phyloP scores from a whole-genome alignment of 805 yeast species.

The Cyberlindnera japonica region DNA sequence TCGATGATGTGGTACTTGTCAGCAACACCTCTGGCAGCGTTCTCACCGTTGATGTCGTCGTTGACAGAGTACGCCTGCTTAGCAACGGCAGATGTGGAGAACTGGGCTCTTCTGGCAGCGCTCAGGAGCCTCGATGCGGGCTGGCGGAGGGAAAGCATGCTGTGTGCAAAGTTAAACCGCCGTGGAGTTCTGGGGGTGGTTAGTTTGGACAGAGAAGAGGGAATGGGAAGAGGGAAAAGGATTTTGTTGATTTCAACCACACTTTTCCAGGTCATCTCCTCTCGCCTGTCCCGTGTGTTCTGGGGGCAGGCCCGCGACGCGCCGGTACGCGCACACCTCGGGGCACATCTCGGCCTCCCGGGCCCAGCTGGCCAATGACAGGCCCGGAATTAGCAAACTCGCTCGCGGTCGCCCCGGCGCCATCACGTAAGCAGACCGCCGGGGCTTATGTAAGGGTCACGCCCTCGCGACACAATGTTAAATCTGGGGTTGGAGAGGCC shows the following conservation, averaged over 20 bases:
- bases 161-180: neutral
- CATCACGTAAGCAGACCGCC: constrained; percentile 4
- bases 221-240: neutral
- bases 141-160: constrained; percentile 27
- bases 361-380: constrained; percentile 16
- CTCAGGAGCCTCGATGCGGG: constrained; percentile 18
- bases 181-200: neutral
- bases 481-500: constrained; percentile 11
- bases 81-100: constrained; percentile 23
- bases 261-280: constrained; percentile 5
- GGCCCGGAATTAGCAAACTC: constrained; percentile 20
- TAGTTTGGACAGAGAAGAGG: neutral
- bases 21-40: constrained; percentile 51
- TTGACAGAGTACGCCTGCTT: constrained; percentile 31
- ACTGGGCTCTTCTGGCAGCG: constrained; percentile 14
- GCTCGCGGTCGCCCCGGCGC: constrained; percentile 13
- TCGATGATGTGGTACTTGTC: constrained; percentile 88
- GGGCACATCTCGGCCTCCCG: constrained; percentile 17
- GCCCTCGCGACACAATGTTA: constrained; percentile 2
- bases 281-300: neutral
- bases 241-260: constrained; percentile 2
- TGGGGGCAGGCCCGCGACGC: neutral
- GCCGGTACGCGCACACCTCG: constrained; percentile 15
- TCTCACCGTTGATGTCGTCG: constrained; percentile 44
- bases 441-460: constrained; percentile 6